Evolutionary conservation across 306 rosid genomes (phyloP), one percentile per base, ranked within the genome.

Genomic region (Medicago truncatula): DNA sequence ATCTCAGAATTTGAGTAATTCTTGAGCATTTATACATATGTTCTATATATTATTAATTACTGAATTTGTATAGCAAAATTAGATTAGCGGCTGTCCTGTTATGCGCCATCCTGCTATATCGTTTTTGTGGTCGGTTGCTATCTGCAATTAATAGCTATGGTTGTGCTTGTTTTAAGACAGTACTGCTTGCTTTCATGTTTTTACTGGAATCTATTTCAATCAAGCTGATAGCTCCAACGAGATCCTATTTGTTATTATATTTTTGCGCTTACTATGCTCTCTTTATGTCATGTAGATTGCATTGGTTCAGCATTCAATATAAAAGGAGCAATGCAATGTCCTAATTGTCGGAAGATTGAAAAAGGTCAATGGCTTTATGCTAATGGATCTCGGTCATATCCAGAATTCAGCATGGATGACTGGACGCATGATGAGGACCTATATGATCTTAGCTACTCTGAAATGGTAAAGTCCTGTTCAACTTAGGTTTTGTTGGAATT

Each of bases 321-420:
- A 21, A 96, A 96, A 80, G 98, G 99, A 49, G 92, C 94, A n/a
- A 96, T 96, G 99, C 99, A 96, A 81, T 96, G 99, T 85, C 99
- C 99, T 52, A 96, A 96, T 83, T 96, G 99, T 79, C 88, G 99
- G 87, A 92, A 96, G 90, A 83, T 90, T 56, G 98, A 96, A 87
- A 96, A 96, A 81, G 99, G 99, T 44, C 99, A 89, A 82, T 96
- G 99, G 99, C 98, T 96, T 70, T 96, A 89, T 87, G 92, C 98
- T 72, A 96, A 86, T 76, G 97, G 98, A 43, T 82, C 82, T 72
- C 93, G 99, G 65, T 83, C 99, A 80, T 82, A 85, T 85, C 93
- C 92, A 13, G 99, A 96, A 71, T 85, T 90, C 69, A 89, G 70
- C 85, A 86, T 92, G 88, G 99, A 96, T 12, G 98, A 96, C 15